phyloP scores from a whole-genome alignment of 2,329 filamentous ascomycete species.

The Penicillium sp. region DNA sequence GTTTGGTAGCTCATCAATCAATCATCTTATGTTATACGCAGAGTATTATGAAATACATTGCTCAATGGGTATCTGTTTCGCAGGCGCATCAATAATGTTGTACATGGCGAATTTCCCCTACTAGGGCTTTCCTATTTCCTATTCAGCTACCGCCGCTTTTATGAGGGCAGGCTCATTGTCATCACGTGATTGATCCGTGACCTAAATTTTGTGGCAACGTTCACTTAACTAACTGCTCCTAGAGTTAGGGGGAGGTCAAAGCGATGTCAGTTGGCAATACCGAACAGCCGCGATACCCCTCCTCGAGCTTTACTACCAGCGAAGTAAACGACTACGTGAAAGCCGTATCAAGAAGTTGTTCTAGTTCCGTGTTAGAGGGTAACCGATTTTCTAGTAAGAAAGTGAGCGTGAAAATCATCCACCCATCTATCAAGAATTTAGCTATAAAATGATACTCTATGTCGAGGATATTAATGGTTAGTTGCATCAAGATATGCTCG shows the following conservation, averaged over 20 bases:
- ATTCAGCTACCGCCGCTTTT: neutral
- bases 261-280: neutral
- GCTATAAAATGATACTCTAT: neutral
- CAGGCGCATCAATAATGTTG: neutral
- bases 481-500: neutral
- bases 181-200: neutral
- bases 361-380: neutral
- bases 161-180: neutral
- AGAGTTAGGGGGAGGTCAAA: neutral
- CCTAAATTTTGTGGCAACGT: neutral
- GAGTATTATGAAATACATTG: neutral
- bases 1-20: neutral
- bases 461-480: neutral
- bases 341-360: neutral
- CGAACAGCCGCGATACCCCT: neutral
- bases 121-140: neutral
- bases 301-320: neutral
- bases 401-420: neutral
- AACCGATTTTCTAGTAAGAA: neutral
- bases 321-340: neutral
- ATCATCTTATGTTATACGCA: neutral
- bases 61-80: neutral
- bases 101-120: neutral
- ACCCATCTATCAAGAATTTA: neutral
- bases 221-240: neutral